phyloP scores from a whole-genome alignment of 192 early-diverging fungal genomes.

The Dissophora ornata region DNA sequence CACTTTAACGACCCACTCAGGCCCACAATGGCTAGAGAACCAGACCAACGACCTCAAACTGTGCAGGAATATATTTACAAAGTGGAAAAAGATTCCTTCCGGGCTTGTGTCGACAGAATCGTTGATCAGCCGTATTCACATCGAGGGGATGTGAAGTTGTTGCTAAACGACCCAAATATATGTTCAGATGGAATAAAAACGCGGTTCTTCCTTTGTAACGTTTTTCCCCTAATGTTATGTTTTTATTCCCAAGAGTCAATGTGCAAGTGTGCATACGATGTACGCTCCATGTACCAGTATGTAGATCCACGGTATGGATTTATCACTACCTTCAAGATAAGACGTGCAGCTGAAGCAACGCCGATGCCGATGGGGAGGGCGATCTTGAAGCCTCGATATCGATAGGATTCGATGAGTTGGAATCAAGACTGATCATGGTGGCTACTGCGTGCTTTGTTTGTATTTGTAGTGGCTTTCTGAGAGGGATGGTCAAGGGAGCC shows the following conservation, averaged over 20 bases:
- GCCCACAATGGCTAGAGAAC: slow-evolving; percentile 63
- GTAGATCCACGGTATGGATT: no score
- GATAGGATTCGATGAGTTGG: slow-evolving; percentile 4
- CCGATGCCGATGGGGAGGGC: slow-evolving; percentile 35
- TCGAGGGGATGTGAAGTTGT: slow-evolving; percentile 43
- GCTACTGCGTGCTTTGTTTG: no score
- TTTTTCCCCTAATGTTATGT: no score
- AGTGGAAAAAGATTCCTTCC: slow-evolving; percentile 65
- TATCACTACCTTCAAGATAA: slow-evolving; percentile 26
- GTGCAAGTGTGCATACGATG: no score
- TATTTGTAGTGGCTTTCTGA: no score
- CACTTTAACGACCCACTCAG: slow-evolving; percentile 60
- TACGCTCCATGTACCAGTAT: no score
- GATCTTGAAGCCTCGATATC: slow-evolving; percentile 3
- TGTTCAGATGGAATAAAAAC: no score
- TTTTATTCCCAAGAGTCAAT: no score
- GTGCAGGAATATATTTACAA: slow-evolving; percentile 67
- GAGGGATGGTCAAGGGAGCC: no score
- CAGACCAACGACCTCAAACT: slow-evolving; percentile 62
- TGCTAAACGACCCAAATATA: not conserved
- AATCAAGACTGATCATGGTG: slow-evolving; percentile 21
- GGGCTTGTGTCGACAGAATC: slow-evolving; percentile 53
- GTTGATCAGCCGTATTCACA: slow-evolving; percentile 50
- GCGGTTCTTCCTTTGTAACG: no score
- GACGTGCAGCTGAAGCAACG: slow-evolving; percentile 25